These are phyloP conservation scores for Neocallimastix lanati DNA, from an alignment of 192 early-diverging fungal genomes.

Conservation along the genomic window DNA sequence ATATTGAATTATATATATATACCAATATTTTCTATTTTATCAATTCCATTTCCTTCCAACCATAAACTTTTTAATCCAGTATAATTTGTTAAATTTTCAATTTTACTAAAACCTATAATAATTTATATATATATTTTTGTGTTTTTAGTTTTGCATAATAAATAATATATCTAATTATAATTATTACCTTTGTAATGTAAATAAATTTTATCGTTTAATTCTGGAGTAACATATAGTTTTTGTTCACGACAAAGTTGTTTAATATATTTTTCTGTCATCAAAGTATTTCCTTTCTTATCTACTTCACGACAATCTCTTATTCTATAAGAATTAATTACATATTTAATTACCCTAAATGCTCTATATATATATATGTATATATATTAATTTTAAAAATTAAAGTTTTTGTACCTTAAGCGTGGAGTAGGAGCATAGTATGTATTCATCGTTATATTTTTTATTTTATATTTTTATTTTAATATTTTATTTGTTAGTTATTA, in stretches of 20 bases:
- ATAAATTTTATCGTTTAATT: constrained; percentile 39
- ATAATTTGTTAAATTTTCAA: constrained; percentile 33
- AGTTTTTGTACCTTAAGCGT: background rate
- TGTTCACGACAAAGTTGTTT: constrained; percentile 39
- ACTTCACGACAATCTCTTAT: background rate
- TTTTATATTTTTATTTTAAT: too few relatives aligned
- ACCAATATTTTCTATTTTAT: constrained; percentile 19
- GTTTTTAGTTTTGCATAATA: too few relatives aligned
- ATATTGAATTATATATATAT: background rate
- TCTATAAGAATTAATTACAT: too few relatives aligned
- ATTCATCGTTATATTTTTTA: too few relatives aligned
- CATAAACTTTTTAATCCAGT: constrained; percentile 28
- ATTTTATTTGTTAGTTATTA: too few relatives aligned
- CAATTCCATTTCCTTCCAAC: constrained; percentile 43
- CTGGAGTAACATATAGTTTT: constrained; percentile 32
- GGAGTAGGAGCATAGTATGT: background rate
- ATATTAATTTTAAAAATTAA: too few relatives aligned
- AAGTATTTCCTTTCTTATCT: constrained; percentile 8
- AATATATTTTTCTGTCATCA: constrained; percentile 31
- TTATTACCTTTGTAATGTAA: constrained; percentile 50
- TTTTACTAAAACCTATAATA: constrained; percentile 38
- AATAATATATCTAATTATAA: too few relatives aligned
- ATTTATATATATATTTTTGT: too few relatives aligned
- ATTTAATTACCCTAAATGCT: too few relatives aligned
- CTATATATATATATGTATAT: too few relatives aligned